phyloP scores from a whole-genome alignment of 225 moss, liverwort and hornwort species.

The Bryum argenteum region DNA sequence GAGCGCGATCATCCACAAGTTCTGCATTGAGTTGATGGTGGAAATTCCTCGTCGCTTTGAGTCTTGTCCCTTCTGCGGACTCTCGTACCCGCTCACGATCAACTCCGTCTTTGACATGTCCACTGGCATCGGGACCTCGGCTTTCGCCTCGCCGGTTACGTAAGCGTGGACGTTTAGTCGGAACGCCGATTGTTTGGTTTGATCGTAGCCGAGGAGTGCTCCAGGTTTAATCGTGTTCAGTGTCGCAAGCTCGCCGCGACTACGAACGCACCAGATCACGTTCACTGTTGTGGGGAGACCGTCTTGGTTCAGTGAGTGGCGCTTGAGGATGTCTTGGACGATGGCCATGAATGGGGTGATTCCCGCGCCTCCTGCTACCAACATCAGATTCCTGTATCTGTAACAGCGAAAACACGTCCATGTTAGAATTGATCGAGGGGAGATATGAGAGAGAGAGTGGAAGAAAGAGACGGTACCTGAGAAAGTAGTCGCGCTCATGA shows the following conservation, averaged over 20 bases:
- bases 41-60: slow-evolving; percentile 25
- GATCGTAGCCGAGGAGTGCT: slow-evolving; percentile 24
- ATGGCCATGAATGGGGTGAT: slow-evolving; percentile 46
- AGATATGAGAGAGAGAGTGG: no score
- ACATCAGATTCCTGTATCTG: slow-evolving; percentile 47
- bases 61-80: background rate
- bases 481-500: slow-evolving; percentile 51
- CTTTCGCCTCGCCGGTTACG: slow-evolving; percentile 40
- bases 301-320: slow-evolving; percentile 26
- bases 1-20: slow-evolving; percentile 56
- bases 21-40: slow-evolving; percentile 41
- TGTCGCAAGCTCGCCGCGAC: slow-evolving; percentile 32
- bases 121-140: background rate
- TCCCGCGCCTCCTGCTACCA: slow-evolving; percentile 56
- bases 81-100: background rate
- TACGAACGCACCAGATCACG: slow-evolving; percentile 48
- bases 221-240: slow-evolving; percentile 32
- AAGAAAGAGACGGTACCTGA: slow-evolving; percentile 27
- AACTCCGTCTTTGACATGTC: background rate
- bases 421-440: background rate
- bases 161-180: slow-evolving; percentile 28
- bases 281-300: slow-evolving; percentile 36
- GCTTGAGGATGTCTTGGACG: slow-evolving; percentile 40
- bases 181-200: slow-evolving; percentile 5
- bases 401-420: background rate